Evolutionary conservation across 768 basidiomycete species (phyloP), one percentile per base, ranked within the genome.

Genomic region (Pulveroboletus sp.): DNA sequence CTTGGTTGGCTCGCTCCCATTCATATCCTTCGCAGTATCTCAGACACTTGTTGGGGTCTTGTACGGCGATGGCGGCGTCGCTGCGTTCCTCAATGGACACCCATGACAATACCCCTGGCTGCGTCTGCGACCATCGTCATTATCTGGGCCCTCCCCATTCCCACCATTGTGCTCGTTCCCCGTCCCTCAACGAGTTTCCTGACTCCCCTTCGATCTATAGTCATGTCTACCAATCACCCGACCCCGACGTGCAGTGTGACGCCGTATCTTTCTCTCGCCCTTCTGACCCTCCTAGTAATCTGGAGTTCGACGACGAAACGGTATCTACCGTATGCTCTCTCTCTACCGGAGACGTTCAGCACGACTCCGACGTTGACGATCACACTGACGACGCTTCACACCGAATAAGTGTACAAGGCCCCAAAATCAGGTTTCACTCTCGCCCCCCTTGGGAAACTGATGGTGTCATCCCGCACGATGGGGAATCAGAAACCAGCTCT

Each of bases 391-490:
- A 74, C 8, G 58, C 71, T 33, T 68, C 74, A 2, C 66, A 75
- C 51, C 76, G 83, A 46, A 79, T 89, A 67, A 89, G 85, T 59
- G 70, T 83, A 42, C 79, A 85, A 31, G 89, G 89, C n/a, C 89
- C 89, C 28, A 89, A 81, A 67, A 86, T 90, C 77, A 81, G 83
- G 44, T 81, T 89, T 62, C 86, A 89, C 66, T 86, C 85, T 54
- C 83, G 78, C 24, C 85, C 89, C 15, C 89, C 89, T 36, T 92
- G 89, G 89, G 88, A 90, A 68, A 68, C 76, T 33, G 85, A 81
- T 43, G 80, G 76, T 12, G 75, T 71, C 33, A 35, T 67, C 4
- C 50, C 76, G 3, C 66, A 72, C 28, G 77, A 76, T 59, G 79
- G 74, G 30, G 80, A 81, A 37, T 58, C 69, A 5, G 75, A 77